phyloP scores from a whole-genome alignment of 2,329 filamentous ascomycete species.

The Emydomyces testavorans region DNA sequence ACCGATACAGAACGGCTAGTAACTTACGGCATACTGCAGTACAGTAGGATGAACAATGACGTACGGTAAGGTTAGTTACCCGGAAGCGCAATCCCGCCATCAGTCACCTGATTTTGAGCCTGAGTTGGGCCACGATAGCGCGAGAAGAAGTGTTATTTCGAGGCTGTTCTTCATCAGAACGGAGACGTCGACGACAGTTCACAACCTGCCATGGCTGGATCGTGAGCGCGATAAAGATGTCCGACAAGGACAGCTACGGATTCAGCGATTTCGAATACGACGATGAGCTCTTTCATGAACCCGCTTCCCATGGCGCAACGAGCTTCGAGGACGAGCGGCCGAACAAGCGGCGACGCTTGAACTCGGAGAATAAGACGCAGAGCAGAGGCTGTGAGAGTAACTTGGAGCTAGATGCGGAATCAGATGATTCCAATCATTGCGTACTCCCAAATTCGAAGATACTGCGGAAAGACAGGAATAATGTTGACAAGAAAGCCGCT shows the following conservation, averaged over 20 bases:
- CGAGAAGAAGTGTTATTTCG: too few species aligned
- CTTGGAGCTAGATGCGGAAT: background rate
- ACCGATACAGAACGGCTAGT: too few species aligned
- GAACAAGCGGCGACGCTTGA: conserved; percentile 28
- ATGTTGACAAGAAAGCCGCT: conserved; percentile 9
- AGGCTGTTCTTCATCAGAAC: too few species aligned
- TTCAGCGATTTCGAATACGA: conserved; percentile 25
- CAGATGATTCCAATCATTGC: background rate
- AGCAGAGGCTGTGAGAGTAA: background rate
- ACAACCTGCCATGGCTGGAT: background rate
- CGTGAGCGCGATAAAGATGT: conserved; percentile 20
- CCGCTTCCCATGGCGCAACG: background rate
- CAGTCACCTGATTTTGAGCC: conserved; percentile 1
- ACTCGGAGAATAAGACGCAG: background rate
- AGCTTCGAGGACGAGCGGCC: conserved; percentile 20
- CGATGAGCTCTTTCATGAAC: conserved; percentile 3
- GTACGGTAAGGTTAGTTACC: background rate
- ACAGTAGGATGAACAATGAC: background rate
- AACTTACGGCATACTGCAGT: too few species aligned
- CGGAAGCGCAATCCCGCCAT: too few species aligned
- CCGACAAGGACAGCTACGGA: conserved; percentile 21
- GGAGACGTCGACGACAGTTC: background rate
- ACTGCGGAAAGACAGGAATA: background rate
- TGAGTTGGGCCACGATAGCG: background rate
- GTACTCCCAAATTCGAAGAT: background rate